These are phyloP conservation scores for Solanum dulcamara DNA, from an alignment of 257 asterid species.

Conservation along the genomic window DNA sequence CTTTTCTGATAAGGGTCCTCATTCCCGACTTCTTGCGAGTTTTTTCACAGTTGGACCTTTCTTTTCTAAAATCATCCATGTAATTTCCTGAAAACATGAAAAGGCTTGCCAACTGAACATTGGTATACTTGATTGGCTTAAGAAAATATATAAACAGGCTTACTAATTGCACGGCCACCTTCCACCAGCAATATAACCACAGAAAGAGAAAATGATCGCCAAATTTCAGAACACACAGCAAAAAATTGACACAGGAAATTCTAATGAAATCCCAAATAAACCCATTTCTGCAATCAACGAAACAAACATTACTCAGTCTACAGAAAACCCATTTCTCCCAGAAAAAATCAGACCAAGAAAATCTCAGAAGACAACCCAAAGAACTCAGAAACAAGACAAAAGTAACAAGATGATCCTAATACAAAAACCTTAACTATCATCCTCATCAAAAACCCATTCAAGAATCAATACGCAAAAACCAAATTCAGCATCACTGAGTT, in stretches of 20 bases:
- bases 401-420: neutral
- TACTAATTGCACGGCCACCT: no score
- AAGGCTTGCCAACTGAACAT: neutral
- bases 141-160: neutral
- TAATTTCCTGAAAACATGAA: neutral
- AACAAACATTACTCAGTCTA: neutral
- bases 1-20: slow-evolving; percentile 1
- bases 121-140: neutral
- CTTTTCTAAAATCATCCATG: neutral
- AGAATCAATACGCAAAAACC: neutral
- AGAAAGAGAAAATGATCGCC: neutral
- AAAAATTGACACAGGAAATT: neutral
- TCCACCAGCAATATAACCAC: no score
- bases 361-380: neutral
- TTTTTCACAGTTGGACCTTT: neutral
- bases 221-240: neutral
- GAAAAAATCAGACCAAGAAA: neutral
- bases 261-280: neutral
- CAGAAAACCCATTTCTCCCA: neutral
- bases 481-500: neutral
- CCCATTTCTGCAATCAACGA: neutral
- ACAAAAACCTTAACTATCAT: neutral
- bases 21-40: neutral
- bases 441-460: neutral
- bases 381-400: neutral